phyloP scores from a whole-genome alignment of 2,329 filamentous ascomycete species.

The Metarhizium rileyi region DNA sequence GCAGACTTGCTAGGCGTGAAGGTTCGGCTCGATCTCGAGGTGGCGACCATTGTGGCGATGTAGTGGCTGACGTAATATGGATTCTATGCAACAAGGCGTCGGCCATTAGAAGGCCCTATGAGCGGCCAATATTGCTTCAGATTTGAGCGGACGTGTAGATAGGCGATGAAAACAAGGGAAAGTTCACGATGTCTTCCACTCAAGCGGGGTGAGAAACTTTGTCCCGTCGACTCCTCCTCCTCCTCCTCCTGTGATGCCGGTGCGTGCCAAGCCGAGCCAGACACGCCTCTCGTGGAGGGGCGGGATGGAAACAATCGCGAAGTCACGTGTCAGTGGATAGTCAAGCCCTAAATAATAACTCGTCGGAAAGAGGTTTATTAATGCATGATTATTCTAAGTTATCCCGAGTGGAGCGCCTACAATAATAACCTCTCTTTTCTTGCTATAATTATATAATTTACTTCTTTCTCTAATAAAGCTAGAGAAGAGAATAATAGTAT shows the following conservation, averaged over 20 bases:
- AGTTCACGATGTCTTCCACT: background rate
- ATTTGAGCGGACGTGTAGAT: background rate
- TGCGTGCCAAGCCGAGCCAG: too few relatives aligned
- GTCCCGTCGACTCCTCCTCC: too few relatives aligned
- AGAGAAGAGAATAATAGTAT: too few relatives aligned
- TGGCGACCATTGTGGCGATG: constrained; percentile 22
- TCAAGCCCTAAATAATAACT: too few relatives aligned
- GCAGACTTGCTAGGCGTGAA: constrained; percentile 23
- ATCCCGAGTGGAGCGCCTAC: too few relatives aligned
- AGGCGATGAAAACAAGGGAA: background rate
- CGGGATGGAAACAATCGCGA: constrained; percentile 18
- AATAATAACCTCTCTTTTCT: too few relatives aligned
- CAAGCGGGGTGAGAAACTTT: background rate
- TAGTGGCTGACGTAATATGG: background rate
- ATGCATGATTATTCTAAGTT: too few relatives aligned
- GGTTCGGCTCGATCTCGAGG: constrained; percentile 22
- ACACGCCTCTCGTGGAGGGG: constrained; percentile 8
- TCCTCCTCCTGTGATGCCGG: too few relatives aligned
- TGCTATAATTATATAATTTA: too few relatives aligned
- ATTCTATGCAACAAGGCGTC: background rate
- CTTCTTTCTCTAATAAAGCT: too few relatives aligned
- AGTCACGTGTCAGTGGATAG: constrained; percentile 26
- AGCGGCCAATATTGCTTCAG: too few relatives aligned
- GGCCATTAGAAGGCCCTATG: background rate
- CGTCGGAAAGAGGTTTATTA: too few relatives aligned